Base-by-base conservation (phyloP, 169 alveolate species). In the Plasmodium adleri region DNA sequence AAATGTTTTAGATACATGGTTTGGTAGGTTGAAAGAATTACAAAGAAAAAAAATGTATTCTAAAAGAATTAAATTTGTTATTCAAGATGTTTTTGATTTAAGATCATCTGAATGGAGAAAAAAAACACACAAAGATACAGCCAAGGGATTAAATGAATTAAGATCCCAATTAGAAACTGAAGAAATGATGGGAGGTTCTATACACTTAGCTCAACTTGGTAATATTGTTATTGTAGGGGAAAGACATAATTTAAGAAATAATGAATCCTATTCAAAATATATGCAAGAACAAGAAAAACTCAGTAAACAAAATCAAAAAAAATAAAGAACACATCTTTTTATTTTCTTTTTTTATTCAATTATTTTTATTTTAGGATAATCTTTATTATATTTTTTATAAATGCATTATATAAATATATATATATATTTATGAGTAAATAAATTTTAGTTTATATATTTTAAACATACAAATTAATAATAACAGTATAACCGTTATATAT, bases 181-280 rank as follows among this genome's bases (percentile, higher is more conserved):
- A 74, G 98, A 96, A 87, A 96, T 94, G 47, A 73, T 96, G 86
- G 98, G 98, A 2, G 98, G 98, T 3, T 94, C 98, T 9, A 95
- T 96, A 43, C 95, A 94, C 32, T 97, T 98, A 20, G 98, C 98
- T 24, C 98, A 96, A 90, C 94, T 93, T 58, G 98, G 98, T 32
- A 95, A 95, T 70, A 95, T 96, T 32, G 97, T 96, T 28, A 96
- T 96, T 8, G 98, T 96, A 32, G 98, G 98, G 6, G 96, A 96
- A 88, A 74, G 98, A 26, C 90, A 94, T 66, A 96, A 96, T 73
- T 89, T 96, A 54, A 95, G 95, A 24, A 95, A 96, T 50, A 95
- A 94, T 91, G 92, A 96, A 75, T 87, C 97, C 71, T 92, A 94
- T 83, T 93, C 93, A 60, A 90, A 90, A 63, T 95, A 93, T 72